Percentiles rank a stretch among this genome's conserved stretches.
These are phyloP conservation scores for Sphagnum magellanicum DNA, from an alignment of 228 moss, liverwort and hornwort genomes.

Conservation along the genomic window DNA sequence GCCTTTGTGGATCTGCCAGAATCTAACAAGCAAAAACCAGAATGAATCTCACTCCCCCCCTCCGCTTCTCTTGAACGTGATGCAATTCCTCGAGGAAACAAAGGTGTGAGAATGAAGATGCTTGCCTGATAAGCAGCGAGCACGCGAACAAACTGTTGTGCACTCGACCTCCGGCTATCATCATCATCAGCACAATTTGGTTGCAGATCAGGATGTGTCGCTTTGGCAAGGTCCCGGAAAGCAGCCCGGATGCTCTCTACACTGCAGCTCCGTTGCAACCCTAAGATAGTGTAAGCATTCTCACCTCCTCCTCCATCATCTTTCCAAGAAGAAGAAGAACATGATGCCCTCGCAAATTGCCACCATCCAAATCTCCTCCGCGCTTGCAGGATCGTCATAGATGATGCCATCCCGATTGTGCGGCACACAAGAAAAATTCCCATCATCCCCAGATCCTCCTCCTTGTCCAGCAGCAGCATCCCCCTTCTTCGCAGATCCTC, in stretches of 20 bases:
- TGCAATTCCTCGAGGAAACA: background rate
- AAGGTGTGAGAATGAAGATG: background rate
- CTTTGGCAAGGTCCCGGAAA: constrained; percentile 85
- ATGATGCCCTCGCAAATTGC: no score
- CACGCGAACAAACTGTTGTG: constrained; percentile 64
- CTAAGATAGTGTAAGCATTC: constrained; percentile 81
- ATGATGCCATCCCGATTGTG: no score
- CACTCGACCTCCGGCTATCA: constrained; percentile 21
- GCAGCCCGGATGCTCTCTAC: constrained; percentile 44
- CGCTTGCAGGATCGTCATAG: no score
- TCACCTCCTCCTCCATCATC: constrained; percentile 16
- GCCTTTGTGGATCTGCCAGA: constrained; percentile 83
- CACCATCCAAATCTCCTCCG: no score
- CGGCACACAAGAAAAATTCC: no score
- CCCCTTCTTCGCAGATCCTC: no score
- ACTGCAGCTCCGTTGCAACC: constrained; percentile 46
- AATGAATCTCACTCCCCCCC: background rate
- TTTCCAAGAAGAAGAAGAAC: no score
- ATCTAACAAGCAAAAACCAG: constrained; percentile 37
- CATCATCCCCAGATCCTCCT: no score
- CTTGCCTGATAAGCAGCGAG: constrained; percentile 89
- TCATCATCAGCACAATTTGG: constrained; percentile 17
- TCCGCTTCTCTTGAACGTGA: background rate
- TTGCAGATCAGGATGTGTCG: constrained; percentile 89
- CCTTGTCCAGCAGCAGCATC: no score